Evolutionary conservation across 176 grass and related monocot species (phyloP), one percentile per base, ranked within the genome.

Genomic region (Phragmites australis): DNA sequence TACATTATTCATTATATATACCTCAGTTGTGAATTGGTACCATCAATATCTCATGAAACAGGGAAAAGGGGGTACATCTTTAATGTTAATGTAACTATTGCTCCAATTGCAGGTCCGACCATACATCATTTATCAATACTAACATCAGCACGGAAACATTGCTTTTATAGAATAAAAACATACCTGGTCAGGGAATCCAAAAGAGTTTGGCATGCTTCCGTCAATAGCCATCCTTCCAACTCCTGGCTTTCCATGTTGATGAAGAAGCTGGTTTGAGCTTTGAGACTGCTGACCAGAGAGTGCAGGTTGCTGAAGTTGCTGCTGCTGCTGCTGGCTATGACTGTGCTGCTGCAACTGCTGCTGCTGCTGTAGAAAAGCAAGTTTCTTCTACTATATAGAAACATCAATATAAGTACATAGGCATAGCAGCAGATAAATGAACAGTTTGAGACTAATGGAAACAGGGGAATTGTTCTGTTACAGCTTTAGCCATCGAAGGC

Each of bases 351-450:
- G 77, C 39, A 37, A 72, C 55, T 58, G 55, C 23, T 56, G 55
- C 56, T 59, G 56, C 19, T 81, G 78, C 34, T 87, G 85, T 82
- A 87, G 59, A 71, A 82, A 78, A 77, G 85, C 78, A 82, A 87
- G 26, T 72, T 72, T 82, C 74, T 77, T 87, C 85, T 87, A 82
- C 79, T 77, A 70, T 50, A 87, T 42, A 76, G 52, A 82, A 66
- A 81, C 47, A 52, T 51, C 50, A 72, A 87, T 67, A 72, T 72
- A 89, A 85, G 40, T 59, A 29, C 56, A 59, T 27, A 11, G 23
- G 12, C 56, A 59, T 59, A 59, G 56, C 25, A 59, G 56, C 39
- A 57, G 19, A 62, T 42, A 67, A 79, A 22, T 42, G 61, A 52
- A 79, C 29, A 45, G 56, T 61, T 68, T 41, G 42, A 27, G 32